These are phyloP conservation scores for Boletus patriciae DNA, from an alignment of 768 basidiomycete genomes.

Conservation along the genomic window DNA sequence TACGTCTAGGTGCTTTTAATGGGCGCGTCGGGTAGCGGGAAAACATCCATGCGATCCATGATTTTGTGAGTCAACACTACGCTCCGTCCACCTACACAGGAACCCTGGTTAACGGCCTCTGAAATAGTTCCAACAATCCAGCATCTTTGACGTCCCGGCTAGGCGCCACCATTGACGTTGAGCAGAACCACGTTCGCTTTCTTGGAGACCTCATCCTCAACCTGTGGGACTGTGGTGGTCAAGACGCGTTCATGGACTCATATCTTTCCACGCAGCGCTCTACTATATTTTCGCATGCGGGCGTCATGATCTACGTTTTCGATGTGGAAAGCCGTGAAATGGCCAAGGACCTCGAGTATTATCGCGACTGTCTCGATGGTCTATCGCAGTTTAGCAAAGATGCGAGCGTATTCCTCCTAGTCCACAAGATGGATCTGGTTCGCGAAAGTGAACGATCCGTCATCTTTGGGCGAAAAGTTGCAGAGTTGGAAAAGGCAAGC, in stretches of 20 bases:
- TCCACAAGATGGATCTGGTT: constrained; percentile 98
- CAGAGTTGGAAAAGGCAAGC: constrained; percentile 71
- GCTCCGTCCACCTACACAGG: constrained; percentile 1
- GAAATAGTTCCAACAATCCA: constrained; percentile 82
- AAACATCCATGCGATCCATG: constrained; percentile 98
- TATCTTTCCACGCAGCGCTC: constrained; percentile 89
- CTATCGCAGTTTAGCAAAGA: constrained; percentile 76
- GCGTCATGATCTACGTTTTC: constrained; percentile 98
- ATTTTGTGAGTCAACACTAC: constrained; percentile 74
- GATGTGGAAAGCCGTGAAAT: constrained; percentile 88
- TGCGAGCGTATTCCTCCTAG: constrained; percentile 82
- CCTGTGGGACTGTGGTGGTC: constrained; percentile 98
- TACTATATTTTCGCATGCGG: constrained; percentile 96
- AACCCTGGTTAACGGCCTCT: constrained; percentile 9
- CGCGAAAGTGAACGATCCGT: constrained; percentile 52
- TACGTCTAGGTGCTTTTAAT: constrained; percentile 82
- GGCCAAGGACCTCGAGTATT: constrained; percentile 86
- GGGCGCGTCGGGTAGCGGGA: constrained; percentile 94
- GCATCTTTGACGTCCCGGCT: constrained; percentile 88
- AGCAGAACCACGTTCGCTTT: constrained; percentile 96
- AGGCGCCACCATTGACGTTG: constrained; percentile 97
- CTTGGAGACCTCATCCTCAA: constrained; percentile 95
- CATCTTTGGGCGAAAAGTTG: constrained; percentile 68
- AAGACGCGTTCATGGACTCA: constrained; percentile 97
- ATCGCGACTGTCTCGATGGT: constrained; percentile 85